Base-by-base conservation (phyloP, 495 filamentous ascomycete genomes). In the Rostrohypoxylon terebratum region DNA sequence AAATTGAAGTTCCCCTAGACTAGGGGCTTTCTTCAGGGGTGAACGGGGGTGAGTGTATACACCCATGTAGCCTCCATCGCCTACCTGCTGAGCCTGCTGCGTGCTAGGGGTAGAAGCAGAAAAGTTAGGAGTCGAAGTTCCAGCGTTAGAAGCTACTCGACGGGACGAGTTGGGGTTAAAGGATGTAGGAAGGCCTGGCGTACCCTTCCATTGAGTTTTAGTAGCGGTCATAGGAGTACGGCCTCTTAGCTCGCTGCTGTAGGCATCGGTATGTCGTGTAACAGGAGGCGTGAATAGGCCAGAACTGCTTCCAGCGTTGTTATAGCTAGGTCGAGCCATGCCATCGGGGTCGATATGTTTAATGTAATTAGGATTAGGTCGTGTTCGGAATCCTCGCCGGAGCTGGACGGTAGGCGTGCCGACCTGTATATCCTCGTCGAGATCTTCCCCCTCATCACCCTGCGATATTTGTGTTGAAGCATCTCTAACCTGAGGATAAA, bases 321-420 rank as follows among this genome's bases (percentile, higher is more conserved):
- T 71, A 18, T 59, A 28, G 60, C 70, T 54, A 13, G 59, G 62
- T 50, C 61, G 47, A n/a, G 33, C 59, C 0, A 16, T 55, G 36
- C 83, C 84, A 61, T 96, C 90, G 0, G 91, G 92, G 74, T 95
- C 90, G 64, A 94, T 87, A 72, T 96, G 90, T 55, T 87, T 89
- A 51, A 89, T 79, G 80, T 97, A 98, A 75, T 93, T 94, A 0
- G 93, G 92, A 74, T 98, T 98, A 8, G 95, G 93, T 50, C 92
- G 89, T 2, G 92, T 96, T 66, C 88, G 85, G 78, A 96, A 99
- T 31, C 89, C 90, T n/a, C 92, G 89, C 25, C 92, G 90, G 72
- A 97, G 87, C 54, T 94, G 82, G 0, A 92, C 90, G 1, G 91
- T 88, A 6, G 96, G 96, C 0, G 91, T 92, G 66, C 92, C 94